Percentiles rank a stretch among this genome's conserved stretches.
Conservation (phyloP, 208 protist genomes). For the Porcisia hertigi region DNA sequence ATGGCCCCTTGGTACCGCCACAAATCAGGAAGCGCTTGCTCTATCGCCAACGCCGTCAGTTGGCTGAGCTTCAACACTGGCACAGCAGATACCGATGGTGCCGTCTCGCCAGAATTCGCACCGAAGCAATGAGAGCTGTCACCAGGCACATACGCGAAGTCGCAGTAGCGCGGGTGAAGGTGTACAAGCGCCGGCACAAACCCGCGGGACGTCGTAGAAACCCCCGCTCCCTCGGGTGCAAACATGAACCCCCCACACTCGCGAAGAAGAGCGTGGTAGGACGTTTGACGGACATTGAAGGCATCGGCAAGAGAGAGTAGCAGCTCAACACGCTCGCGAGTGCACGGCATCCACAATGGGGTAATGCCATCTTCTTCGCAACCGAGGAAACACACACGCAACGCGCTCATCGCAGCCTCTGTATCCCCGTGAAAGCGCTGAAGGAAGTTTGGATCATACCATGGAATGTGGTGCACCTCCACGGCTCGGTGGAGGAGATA, state of each 20-base stretch:
- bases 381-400: constrained; percentile 65
- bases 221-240: not conserved
- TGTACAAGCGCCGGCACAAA: constrained; percentile 60
- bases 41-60: constrained; percentile 66
- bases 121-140: not conserved
- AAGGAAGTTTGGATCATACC: constrained; percentile 65
- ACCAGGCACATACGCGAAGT: constrained; percentile 31
- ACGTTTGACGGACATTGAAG: constrained; percentile 29
- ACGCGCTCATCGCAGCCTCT: constrained; percentile 34
- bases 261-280: constrained; percentile 57
- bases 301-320: constrained; percentile 50
- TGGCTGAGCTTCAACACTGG: constrained; percentile 81
- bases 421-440: constrained; percentile 31
- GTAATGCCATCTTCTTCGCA: constrained; percentile 57
- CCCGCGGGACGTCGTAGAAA: constrained; percentile 10
- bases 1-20: constrained; percentile 28
- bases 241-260: constrained; percentile 57
- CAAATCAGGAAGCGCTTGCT: constrained; percentile 50
- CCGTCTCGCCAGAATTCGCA: too few relatives aligned
- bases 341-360: constrained; percentile 77
- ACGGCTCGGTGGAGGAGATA: constrained; percentile 64
- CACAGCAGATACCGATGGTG: constrained; percentile 14
- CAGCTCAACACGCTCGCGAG: constrained; percentile 53
- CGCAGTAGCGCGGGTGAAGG: constrained; percentile 72
- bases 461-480: constrained; percentile 53